Conservation (phyloP, 192 early-diverging fungal species). For the Podila minutissima region DNA sequence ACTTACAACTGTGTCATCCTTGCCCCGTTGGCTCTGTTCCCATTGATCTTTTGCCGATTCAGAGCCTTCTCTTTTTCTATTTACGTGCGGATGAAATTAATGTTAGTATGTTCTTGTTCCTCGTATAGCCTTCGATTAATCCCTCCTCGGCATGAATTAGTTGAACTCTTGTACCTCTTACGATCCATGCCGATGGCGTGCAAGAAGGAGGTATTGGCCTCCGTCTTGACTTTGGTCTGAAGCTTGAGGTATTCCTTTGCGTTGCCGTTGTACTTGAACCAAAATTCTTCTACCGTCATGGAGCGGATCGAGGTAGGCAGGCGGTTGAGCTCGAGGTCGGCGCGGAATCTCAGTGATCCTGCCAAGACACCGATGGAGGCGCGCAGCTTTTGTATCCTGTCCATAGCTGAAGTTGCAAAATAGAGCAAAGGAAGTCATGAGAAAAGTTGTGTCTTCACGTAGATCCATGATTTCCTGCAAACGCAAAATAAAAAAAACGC, state of each 20-base stretch:
- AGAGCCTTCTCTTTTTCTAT: conserved; percentile 4
- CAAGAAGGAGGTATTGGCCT: conserved; percentile 22
- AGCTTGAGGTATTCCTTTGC: conserved; percentile 38
- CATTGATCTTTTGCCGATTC: background rate
- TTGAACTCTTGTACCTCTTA: conserved; percentile 8
- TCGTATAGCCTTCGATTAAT: too few relatives aligned
- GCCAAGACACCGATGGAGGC: conserved; percentile 32
- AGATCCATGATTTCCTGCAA: background rate
- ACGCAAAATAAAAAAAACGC: background rate
- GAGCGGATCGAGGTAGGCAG: conserved; percentile 27
- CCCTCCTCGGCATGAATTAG: too few relatives aligned
- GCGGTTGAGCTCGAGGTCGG: conserved; percentile 39
- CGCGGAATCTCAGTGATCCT: conserved; percentile 35
- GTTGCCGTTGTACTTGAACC: conserved; percentile 38
- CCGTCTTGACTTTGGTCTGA: conserved; percentile 14
- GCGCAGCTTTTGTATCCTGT: conserved; percentile 37
- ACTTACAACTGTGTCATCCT: background rate
- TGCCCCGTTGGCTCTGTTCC: conserved; percentile 1
- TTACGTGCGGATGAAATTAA: background rate
- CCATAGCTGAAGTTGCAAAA: conserved; percentile 13
- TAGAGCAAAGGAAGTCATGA: background rate
- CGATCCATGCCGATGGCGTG: conserved; percentile 18
- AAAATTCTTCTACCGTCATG: conserved; percentile 46
- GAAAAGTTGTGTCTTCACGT: background rate
- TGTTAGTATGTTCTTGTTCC: too few relatives aligned